Conservation (phyloP, 495 filamentous ascomycete species). For the Penicillium canariense region DNA sequence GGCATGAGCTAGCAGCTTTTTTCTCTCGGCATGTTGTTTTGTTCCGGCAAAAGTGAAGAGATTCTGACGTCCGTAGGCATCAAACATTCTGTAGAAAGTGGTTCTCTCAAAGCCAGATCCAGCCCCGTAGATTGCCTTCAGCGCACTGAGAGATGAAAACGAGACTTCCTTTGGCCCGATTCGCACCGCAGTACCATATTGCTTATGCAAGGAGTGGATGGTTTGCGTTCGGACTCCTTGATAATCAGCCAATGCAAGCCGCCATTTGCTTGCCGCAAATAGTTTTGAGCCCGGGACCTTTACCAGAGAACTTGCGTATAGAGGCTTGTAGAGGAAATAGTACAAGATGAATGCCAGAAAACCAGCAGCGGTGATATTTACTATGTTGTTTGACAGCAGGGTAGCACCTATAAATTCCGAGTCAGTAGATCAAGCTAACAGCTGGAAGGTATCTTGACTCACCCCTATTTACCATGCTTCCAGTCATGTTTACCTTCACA, state of each 20-base stretch:
- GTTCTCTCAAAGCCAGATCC: constrained; percentile 40
- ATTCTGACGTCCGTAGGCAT: constrained; percentile 35
- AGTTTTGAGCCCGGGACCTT: constrained; percentile 27
- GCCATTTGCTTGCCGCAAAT: constrained; percentile 27
- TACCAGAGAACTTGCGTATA: constrained; percentile 1
- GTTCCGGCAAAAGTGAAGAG: constrained; percentile 35
- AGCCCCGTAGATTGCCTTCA: constrained; percentile 40
- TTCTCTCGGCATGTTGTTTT: constrained; percentile 33
- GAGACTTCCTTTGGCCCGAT: constrained; percentile 42
- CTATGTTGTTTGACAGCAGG: not conserved
- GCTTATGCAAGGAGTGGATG: constrained; percentile 32
- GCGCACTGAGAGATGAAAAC: constrained; percentile 27
- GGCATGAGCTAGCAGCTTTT: constrained; percentile 37
- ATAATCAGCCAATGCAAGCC: constrained; percentile 31
- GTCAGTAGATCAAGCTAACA: too few relatives aligned
- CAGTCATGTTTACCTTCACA: not conserved
- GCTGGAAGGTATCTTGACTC: not conserved
- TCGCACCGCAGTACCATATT: constrained; percentile 39
- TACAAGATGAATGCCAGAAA: not conserved
- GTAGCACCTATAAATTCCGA: not conserved
- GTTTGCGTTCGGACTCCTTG: constrained; percentile 28
- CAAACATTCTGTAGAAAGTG: constrained; percentile 43
- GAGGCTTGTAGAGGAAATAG: not conserved
- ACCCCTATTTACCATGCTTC: not conserved
- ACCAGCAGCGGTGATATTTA: not conserved